Percentiles rank a stretch among this genome's conserved stretches.
These are phyloP conservation scores for Staphylotrichum longicolle DNA, from an alignment of 495 filamentous ascomycete genomes.

Conservation along the genomic window DNA sequence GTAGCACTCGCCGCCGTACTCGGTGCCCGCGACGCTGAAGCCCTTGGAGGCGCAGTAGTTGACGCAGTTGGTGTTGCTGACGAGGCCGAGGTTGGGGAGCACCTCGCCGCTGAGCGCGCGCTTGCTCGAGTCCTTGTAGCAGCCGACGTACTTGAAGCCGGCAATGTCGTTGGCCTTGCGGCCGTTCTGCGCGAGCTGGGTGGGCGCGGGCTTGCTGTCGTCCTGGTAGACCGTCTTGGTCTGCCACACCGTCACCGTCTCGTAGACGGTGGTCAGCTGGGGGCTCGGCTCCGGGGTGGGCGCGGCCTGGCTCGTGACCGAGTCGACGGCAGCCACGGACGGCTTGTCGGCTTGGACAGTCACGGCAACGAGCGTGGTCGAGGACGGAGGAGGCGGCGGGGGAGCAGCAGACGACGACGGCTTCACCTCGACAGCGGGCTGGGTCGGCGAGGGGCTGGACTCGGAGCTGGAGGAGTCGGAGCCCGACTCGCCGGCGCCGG, in stretches of 20 bases:
- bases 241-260: constrained; percentile 36
- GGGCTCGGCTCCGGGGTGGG: constrained; percentile 42
- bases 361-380: constrained; percentile 20
- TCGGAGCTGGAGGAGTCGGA: background rate
- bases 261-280: constrained; percentile 40
- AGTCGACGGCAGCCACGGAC: constrained; percentile 8
- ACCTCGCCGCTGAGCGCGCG: constrained; percentile 44
- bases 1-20: constrained; percentile 65
- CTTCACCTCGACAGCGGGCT: background rate
- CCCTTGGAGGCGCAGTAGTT: constrained; percentile 52
- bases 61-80: constrained; percentile 60
- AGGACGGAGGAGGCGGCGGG: constrained; percentile 5
- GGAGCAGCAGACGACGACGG: constrained; percentile 8
- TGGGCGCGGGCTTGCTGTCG: constrained; percentile 23
- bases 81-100: constrained; percentile 42
- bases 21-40: constrained; percentile 58
- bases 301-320: constrained; percentile 14
- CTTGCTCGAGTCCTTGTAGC: constrained; percentile 33
- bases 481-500: background rate
- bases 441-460: background rate
- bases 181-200: constrained; percentile 17
- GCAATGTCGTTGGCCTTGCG: constrained; percentile 19
- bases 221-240: constrained; percentile 54
- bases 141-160: constrained; percentile 37
- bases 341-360: constrained; percentile 3